These are phyloP conservation scores for Fusarium sp. DNA, from an alignment of 2,329 filamentous ascomycete genomes.

Conservation along the genomic window DNA sequence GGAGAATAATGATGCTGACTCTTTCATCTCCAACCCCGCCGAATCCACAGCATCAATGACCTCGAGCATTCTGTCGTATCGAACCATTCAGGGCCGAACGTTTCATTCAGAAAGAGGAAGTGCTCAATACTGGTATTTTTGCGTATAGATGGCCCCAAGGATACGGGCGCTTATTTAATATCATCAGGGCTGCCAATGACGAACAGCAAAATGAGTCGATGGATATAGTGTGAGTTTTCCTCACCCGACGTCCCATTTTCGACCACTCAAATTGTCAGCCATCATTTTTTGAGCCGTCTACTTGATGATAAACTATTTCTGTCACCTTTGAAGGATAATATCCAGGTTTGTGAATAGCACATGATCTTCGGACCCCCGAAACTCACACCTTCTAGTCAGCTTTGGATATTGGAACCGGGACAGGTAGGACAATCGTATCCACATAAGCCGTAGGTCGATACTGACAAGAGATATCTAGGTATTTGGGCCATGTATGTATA, in stretches of 20 bases:
- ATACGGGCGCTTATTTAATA: accelerated
- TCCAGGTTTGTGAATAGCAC: not conserved
- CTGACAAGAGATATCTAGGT: not conserved
- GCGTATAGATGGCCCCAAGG: accelerated
- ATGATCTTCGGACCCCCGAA: not conserved
- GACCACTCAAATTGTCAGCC: not conserved
- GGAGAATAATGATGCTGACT: not conserved
- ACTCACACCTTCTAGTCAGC: not conserved
- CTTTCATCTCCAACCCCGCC: not conserved
- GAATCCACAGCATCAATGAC: conserved; percentile 27
- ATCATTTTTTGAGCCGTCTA: conserved; percentile 8
- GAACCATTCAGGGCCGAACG: conserved; percentile 24
- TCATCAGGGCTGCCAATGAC: conserved; percentile 22
- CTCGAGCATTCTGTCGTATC: conserved; percentile 21
- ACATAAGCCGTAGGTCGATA: too few species aligned
- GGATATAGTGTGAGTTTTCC: conserved; percentile 16
- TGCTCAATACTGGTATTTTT: conserved; percentile 8
- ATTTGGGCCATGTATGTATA: conserved; percentile 10
- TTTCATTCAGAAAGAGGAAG: conserved; percentile 23
- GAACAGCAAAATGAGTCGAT: conserved; percentile 27
- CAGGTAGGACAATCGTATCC: not conserved
- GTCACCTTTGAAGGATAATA: conserved; percentile 2
- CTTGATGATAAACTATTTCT: conserved; percentile 20
- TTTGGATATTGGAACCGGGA: conserved; percentile 29
- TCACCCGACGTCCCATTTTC: accelerated